A percentile compares a stretch with the other conserved stretches of the same genome.
Evolutionary conservation across 148 eudicot genomes (phyloP).

Genomic region (Hydrangea macrophylla): DNA sequence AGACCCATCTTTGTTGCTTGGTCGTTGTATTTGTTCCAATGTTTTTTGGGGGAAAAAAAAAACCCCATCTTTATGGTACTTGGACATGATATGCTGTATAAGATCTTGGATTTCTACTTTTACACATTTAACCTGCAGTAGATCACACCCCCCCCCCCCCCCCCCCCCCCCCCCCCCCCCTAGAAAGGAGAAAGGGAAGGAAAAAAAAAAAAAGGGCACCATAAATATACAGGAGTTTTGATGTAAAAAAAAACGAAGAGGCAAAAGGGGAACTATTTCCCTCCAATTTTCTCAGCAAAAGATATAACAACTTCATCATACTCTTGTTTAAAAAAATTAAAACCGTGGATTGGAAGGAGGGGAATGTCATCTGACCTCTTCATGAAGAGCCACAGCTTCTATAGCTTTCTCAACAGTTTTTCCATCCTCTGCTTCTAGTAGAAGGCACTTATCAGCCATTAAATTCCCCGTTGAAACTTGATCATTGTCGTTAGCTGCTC

Average conservation of each 20-base stretch:
- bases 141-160: too few species aligned
- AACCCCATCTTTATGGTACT: background rate
- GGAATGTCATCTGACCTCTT: conserved; percentile 19
- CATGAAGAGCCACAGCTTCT: conserved; percentile 1
- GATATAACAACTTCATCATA: too few species aligned
- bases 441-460: background rate
- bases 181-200: too few species aligned
- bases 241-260: too few species aligned
- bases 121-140: background rate
- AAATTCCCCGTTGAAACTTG: conserved; percentile 6
- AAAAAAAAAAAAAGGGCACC: too few species aligned
- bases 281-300: background rate
- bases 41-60: background rate
- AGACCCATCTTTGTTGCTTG: background rate
- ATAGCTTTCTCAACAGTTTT: background rate
- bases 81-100: too few species aligned
- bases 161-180: background rate
- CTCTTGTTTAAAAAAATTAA: too few species aligned
- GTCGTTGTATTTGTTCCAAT: background rate
- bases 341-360: too few species aligned
- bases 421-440: conserved; percentile 10
- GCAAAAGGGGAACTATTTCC: background rate
- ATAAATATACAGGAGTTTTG: too few species aligned
- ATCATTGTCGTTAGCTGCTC: background rate
- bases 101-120: background rate